phyloP scores from a whole-genome alignment of 306 rosid genomes.

The Albizia julibrissin region DNA sequence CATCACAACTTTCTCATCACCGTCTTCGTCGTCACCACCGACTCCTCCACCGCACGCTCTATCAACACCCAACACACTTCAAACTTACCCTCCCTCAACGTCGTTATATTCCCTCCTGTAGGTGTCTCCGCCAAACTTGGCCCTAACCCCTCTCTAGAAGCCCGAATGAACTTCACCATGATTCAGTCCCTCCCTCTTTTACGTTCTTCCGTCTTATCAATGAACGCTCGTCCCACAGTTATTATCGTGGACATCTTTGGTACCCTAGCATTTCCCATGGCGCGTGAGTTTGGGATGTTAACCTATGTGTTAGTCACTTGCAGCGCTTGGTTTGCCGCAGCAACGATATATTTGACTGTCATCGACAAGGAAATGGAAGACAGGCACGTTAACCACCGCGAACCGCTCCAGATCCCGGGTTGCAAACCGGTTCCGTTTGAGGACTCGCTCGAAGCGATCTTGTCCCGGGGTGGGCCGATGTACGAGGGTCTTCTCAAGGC shows the following conservation, averaged over 20 bases:
- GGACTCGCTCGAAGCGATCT: constrained; percentile 43
- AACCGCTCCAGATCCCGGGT: constrained; percentile 42
- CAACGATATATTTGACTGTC: constrained; percentile 26
- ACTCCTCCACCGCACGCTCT: constrained; percentile 23
- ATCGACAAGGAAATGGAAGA: constrained; percentile 28
- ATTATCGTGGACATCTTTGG: constrained; percentile 66
- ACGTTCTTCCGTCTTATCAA: constrained; percentile 27
- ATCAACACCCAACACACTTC: constrained; percentile 19
- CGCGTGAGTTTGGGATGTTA: constrained; percentile 50
- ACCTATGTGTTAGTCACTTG: constrained; percentile 42
- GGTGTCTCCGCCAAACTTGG: constrained; percentile 29
- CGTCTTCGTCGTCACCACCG: constrained; percentile 39
- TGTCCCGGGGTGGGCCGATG: constrained; percentile 25
- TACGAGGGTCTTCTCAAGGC: constrained; percentile 6
- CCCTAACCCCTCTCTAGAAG: neutral
- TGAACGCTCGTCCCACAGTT: constrained; percentile 29
- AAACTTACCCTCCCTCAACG: constrained; percentile 9
- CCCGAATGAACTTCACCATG: neutral
- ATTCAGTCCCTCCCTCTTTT: constrained; percentile 22
- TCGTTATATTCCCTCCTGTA: constrained; percentile 1
- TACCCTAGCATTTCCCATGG: constrained; percentile 41
- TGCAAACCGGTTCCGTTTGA: constrained; percentile 38
- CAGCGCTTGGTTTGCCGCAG: constrained; percentile 51
- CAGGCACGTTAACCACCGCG: neutral
- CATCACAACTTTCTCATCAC: constrained; percentile 40